Percentiles rank a stretch among this genome's conserved stretches.
Evolutionary conservation across 306 rosid species (phyloP).

Genomic region (Dalbergia oliveri): DNA sequence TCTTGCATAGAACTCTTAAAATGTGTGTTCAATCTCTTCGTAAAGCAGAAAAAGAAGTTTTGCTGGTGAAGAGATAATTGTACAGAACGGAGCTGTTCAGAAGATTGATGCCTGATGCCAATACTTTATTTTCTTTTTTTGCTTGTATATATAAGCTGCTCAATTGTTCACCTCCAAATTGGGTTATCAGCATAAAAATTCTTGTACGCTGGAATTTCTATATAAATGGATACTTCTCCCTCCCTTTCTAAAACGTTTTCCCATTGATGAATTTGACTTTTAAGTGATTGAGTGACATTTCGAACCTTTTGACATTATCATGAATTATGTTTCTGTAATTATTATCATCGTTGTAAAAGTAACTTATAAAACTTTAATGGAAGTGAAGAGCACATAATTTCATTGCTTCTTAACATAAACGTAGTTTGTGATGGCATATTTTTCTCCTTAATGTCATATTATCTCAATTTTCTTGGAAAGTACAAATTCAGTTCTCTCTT

Average conservation of each 20-base stretch:
- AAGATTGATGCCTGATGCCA: neutral
- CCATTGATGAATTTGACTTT: slow-evolving; percentile 25
- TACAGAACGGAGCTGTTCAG: slow-evolving; percentile 42
- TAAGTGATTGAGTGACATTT: slow-evolving; percentile 20
- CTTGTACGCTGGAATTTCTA: slow-evolving; percentile 32
- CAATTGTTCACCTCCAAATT: slow-evolving; percentile 31
- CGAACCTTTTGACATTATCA: too few species aligned
- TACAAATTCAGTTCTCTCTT: neutral
- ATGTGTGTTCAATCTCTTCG: slow-evolving; percentile 33
- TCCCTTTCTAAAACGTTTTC: neutral
- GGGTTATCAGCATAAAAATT: slow-evolving; percentile 31
- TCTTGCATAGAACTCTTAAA: slow-evolving; percentile 35
- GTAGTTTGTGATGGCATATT: neutral
- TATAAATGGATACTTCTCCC: slow-evolving; percentile 8
- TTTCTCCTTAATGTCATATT: neutral
- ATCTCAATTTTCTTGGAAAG: neutral
- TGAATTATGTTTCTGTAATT: neutral
- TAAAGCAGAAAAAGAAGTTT: slow-evolving; percentile 62
- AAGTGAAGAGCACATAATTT: neutral
- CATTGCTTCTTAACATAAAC: neutral
- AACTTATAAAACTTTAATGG: neutral
- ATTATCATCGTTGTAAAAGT: neutral
- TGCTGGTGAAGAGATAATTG: slow-evolving; percentile 68
- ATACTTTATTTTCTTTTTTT: slow-evolving; percentile 4
- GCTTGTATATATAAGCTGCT: slow-evolving; percentile 34